Evolutionary conservation across 768 basidiomycete species (phyloP).

Genomic region (Russula lepida): DNA sequence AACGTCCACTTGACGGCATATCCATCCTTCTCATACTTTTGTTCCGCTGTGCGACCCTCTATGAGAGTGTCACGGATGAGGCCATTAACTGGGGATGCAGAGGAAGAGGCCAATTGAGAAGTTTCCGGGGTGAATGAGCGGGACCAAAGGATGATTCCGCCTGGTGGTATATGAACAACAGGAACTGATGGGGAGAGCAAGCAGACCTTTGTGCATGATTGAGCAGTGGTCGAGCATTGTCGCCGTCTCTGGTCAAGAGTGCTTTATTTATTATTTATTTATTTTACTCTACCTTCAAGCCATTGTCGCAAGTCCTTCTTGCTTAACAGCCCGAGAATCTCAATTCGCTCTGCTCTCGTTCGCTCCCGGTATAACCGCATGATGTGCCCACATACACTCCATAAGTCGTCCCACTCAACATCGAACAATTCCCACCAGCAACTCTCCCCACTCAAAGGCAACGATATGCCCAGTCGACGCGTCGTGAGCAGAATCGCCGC

Average conservation of each 20-base stretch:
- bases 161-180: conserved; percentile 32
- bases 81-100: conserved; percentile 78
- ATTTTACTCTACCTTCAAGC: conserved; percentile 48
- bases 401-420: conserved; percentile 81
- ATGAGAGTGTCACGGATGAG: conserved; percentile 88
- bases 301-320: conserved; percentile 79
- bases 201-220: conserved; percentile 82
- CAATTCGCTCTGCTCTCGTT: conserved; percentile 36
- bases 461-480: conserved; percentile 59
- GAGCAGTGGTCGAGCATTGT: conserved; percentile 92
- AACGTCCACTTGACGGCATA: conserved; percentile 93
- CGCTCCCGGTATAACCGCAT: conserved; percentile 70
- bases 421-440: conserved; percentile 97
- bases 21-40: conserved; percentile 88
- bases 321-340: conserved; percentile 48
- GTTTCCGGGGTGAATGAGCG: conserved; percentile 89
- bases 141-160: conserved; percentile 91
- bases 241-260: not conserved
- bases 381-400: conserved; percentile 75
- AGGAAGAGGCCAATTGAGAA: conserved; percentile 54
- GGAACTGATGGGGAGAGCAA: not conserved
- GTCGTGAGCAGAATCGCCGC: conserved; percentile 79
- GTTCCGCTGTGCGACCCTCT: conserved; percentile 74
- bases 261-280: conserved; percentile 10
- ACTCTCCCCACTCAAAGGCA: conserved; percentile 62